Conservation (phyloP, 768 basidiomycete species). For the Amanita exitialis region DNA sequence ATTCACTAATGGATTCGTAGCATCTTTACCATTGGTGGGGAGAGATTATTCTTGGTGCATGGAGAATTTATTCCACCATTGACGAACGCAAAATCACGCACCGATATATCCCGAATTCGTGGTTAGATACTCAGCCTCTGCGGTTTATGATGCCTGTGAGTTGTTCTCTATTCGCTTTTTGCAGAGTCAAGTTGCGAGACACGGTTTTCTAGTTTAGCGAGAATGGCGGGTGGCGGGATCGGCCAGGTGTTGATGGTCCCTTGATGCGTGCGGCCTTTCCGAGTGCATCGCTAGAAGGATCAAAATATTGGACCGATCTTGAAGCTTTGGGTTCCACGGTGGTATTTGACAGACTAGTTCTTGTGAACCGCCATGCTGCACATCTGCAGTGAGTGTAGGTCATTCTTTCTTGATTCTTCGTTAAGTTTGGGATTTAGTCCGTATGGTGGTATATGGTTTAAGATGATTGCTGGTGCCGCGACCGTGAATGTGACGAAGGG, state of each 20-base stretch:
- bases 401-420: neutral
- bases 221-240: conserved; percentile 44
- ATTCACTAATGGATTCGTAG: conserved; percentile 14
- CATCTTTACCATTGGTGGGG: conserved; percentile 41
- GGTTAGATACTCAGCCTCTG: conserved; percentile 8
- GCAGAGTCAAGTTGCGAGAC: neutral
- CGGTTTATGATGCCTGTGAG: conserved; percentile 23
- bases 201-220: conserved; percentile 12
- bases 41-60: conserved; percentile 32
- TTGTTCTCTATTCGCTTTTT: neutral
- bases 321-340: conserved; percentile 34
- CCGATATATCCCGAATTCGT: conserved; percentile 4
- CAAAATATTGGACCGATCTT: conserved; percentile 56
- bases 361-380: conserved; percentile 56
- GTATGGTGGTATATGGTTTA: conserved; percentile 20
- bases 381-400: conserved; percentile 29
- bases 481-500: conserved; percentile 15
- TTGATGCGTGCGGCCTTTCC: conserved; percentile 62
- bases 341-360: conserved; percentile 50
- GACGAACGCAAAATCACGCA: neutral
- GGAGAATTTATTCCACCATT: conserved; percentile 27
- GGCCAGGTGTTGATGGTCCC: conserved; percentile 51
- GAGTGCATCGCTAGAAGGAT: conserved; percentile 42
- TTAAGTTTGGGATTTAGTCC: conserved; percentile 13
- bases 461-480: conserved; percentile 27